These are phyloP conservation scores for Silene conica DNA, from an alignment of 148 eudicot species.

Conservation along the genomic window DNA sequence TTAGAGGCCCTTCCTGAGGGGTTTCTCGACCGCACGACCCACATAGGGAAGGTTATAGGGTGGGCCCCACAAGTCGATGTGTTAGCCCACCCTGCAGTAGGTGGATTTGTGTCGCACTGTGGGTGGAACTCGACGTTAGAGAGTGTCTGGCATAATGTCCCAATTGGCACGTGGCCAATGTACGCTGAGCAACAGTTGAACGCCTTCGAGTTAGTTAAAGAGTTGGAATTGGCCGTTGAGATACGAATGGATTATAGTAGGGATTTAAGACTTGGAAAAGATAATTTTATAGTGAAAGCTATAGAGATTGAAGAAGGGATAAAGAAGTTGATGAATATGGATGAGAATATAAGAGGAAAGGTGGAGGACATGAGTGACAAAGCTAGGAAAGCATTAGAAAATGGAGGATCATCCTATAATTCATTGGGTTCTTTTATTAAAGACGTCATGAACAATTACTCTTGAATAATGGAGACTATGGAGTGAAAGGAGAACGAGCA, in stretches of 20 bases:
- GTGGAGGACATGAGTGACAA: neutral
- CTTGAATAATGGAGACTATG: too few species aligned
- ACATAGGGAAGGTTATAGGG: conserved; percentile 27
- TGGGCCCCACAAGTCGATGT: conserved; percentile 33
- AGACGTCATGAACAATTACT: neutral
- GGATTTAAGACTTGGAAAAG: neutral
- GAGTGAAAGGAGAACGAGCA: too few species aligned
- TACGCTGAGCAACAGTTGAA: conserved; percentile 28
- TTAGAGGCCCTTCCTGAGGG: conserved; percentile 31
- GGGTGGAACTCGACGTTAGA: conserved; percentile 29
- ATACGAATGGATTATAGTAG: conserved; percentile 21
- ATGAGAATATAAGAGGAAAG: too few species aligned
- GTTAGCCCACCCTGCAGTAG: conserved; percentile 19
- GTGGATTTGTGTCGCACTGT: conserved; percentile 32
- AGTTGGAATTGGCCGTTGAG: conserved; percentile 23
- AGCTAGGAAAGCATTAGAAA: neutral
- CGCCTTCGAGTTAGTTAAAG: conserved; percentile 28
- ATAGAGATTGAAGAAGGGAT: neutral
- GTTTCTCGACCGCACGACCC: conserved; percentile 12
- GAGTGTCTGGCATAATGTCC: conserved; percentile 24
- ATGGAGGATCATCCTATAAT: neutral
- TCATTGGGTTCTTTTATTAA: neutral
- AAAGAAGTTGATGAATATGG: neutral
- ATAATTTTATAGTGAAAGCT: neutral
- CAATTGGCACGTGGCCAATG: conserved; percentile 25